Conservation (phyloP, 768 basidiomycete genomes). For the Dictyophora rubrovolvata region DNA sequence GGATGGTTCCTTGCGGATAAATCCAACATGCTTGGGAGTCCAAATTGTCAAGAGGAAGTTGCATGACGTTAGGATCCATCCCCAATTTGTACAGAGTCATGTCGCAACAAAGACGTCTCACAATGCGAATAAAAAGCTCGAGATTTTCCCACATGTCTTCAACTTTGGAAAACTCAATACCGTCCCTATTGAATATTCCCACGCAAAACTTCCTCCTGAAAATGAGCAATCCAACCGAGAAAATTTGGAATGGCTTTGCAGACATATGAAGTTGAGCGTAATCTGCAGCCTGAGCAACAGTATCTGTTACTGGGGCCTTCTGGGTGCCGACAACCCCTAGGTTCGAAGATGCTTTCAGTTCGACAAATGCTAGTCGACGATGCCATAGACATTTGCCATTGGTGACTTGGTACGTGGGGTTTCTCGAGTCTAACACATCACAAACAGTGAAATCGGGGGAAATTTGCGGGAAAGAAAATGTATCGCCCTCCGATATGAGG, state of each 20-base stretch:
- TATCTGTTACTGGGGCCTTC: not conserved
- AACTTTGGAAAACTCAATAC: constrained; percentile 18
- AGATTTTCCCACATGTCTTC: constrained; percentile 18
- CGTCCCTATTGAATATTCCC: constrained; percentile 23
- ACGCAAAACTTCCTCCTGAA: constrained; percentile 22
- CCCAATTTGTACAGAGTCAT: constrained; percentile 3
- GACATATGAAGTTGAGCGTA: constrained; percentile 20
- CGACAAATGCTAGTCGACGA: not conserved
- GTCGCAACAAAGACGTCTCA: constrained; percentile 21
- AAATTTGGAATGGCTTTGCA: constrained; percentile 21
- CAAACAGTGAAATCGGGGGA: too few relatives aligned
- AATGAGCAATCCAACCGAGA: constrained; percentile 22
- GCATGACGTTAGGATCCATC: not conserved
- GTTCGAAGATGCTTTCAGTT: not conserved
- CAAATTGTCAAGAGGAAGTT: not conserved
- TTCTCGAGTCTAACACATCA: too few relatives aligned
- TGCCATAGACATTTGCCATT: too few relatives aligned
- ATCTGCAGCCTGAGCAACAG: too few relatives aligned
- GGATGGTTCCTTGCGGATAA: too few relatives aligned
- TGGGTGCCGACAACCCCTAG: not conserved
- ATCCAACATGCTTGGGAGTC: not conserved
- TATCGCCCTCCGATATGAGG: too few relatives aligned
- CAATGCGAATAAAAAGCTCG: too few relatives aligned
- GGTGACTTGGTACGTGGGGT: too few relatives aligned
- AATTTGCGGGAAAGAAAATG: too few relatives aligned